phyloP scores from a whole-genome alignment of 2,329 filamentous ascomycete genomes.

The Fusarium pilosicola region DNA sequence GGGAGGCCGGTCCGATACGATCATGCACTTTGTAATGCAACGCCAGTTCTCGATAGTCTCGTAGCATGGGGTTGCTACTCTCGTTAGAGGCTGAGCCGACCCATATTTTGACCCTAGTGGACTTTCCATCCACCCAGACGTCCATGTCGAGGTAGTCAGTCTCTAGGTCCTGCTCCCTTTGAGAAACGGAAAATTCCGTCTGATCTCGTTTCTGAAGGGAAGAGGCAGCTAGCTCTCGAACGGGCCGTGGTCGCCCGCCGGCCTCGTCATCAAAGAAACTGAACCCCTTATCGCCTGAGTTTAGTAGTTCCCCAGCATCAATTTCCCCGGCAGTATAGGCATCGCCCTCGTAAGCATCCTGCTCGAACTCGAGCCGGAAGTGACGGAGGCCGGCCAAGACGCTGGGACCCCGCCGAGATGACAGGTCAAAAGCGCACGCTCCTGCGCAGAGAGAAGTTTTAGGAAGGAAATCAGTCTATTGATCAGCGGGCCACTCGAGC shows the following conservation, averaged over 20 bases:
- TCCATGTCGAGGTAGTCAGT: conserved; percentile 36
- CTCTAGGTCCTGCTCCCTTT: conserved; percentile 20
- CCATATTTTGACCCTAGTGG: conserved; percentile 54
- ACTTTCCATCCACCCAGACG: conserved; percentile 43
- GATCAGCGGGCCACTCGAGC: conserved; percentile 62
- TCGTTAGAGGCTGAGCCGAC: conserved; percentile 51
- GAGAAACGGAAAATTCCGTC: not conserved
- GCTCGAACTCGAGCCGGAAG: conserved; percentile 64
- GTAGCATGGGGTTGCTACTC: conserved; percentile 52
- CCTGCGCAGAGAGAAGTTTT: conserved; percentile 58
- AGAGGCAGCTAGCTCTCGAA: not conserved
- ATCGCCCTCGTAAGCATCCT: conserved; percentile 53
- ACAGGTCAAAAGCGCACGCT: conserved; percentile 54
- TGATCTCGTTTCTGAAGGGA: conserved; percentile 7
- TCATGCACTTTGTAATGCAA: conserved; percentile 49
- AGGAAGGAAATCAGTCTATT: conserved; percentile 61
- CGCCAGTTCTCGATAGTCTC: conserved; percentile 60
- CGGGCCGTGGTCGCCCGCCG: conserved; percentile 11
- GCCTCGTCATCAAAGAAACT: conserved; percentile 55
- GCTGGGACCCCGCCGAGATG: conserved; percentile 52
- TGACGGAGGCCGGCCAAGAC: conserved; percentile 63
- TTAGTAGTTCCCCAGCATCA: conserved; percentile 57
- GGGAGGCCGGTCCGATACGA: conserved; percentile 58
- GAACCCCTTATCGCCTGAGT: conserved; percentile 52
- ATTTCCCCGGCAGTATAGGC: conserved; percentile 48